phyloP scores from a whole-genome alignment of 2,329 filamentous ascomycete genomes.

The Diaporthe ampelina region DNA sequence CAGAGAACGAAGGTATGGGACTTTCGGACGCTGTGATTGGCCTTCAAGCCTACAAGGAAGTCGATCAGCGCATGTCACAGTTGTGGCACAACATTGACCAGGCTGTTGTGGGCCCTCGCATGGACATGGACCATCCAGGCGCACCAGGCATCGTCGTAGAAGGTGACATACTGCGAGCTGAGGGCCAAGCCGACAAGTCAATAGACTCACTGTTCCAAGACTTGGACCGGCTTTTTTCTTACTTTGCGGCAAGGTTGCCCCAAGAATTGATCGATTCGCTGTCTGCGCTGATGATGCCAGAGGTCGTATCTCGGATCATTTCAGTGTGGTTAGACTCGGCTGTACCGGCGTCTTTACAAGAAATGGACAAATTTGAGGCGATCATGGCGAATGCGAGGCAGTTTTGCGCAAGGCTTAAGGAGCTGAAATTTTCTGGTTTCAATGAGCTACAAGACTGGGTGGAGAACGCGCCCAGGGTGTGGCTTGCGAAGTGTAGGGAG shows the following conservation, averaged over 20 bases:
- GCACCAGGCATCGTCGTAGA: conserved; percentile 58
- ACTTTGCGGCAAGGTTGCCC: conserved; percentile 67
- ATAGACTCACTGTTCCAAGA: conserved; percentile 68
- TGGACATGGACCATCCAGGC: conserved; percentile 55
- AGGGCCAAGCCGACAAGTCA: conserved; percentile 58
- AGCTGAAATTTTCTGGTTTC: conserved; percentile 73
- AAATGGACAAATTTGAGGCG: conserved; percentile 79
- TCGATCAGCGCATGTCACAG: conserved; percentile 70
- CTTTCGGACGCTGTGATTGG: conserved; percentile 68
- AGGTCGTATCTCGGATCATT: conserved; percentile 77
- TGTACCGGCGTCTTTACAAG: conserved; percentile 80
- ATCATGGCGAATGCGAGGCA: conserved; percentile 74
- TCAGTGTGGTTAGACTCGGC: conserved; percentile 80
- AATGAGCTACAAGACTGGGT: conserved; percentile 83
- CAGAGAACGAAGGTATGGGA: conserved; percentile 66
- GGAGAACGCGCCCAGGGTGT: conserved; percentile 82
- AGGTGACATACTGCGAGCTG: conserved; percentile 59
- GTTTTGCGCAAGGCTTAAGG: conserved; percentile 75
- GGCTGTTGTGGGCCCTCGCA: conserved; percentile 72
- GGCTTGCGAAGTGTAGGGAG: conserved; percentile 88
- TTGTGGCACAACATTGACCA: conserved; percentile 75
- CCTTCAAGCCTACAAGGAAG: conserved; percentile 71
- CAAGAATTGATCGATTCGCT: conserved; percentile 70
- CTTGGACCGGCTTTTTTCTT: conserved; percentile 64
- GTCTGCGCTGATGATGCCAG: conserved; percentile 78